A percentile compares a stretch with the other conserved stretches of the same genome.
Conservation (phyloP, 75 land plant genomes). For the Gnetum montanum region DNA sequence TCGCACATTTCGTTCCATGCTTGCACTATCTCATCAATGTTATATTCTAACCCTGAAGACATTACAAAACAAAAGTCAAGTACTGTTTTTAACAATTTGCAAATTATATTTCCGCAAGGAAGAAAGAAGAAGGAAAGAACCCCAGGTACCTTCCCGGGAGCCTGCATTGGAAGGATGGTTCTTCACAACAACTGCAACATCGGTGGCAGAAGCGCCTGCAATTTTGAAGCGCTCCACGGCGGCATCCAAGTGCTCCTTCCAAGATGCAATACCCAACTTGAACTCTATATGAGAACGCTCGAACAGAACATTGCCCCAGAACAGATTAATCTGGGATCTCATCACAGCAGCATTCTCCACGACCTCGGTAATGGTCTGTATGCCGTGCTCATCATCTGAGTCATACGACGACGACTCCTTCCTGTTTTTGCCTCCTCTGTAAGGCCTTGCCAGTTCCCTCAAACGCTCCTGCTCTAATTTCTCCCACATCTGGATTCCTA, state of each 20-base stretch:
- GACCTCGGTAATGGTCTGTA: constrained; percentile 35
- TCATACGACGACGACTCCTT: too few relatives aligned
- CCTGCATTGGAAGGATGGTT: constrained; percentile 63
- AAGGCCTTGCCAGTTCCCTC: constrained; percentile 22
- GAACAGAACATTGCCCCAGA: constrained; percentile 71
- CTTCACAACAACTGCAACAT: constrained; percentile 66
- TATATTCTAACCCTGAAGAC: constrained; percentile 44
- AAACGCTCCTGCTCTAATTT: constrained; percentile 41
- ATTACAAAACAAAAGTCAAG: background rate
- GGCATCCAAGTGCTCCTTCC: constrained; percentile 64
- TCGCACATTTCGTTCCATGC: constrained; percentile 83
- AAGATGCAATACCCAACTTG: constrained; percentile 41
- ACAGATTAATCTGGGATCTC: constrained; percentile 55
- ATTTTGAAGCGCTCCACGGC: constrained; percentile 59
- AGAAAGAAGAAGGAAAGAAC: too few relatives aligned
- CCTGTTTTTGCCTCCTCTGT: constrained; percentile 17
- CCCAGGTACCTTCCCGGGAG: constrained; percentile 57
- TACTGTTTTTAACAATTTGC: too few relatives aligned
- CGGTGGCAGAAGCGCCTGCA: constrained; percentile 66
- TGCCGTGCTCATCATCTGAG: background rate
- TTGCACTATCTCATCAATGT: constrained; percentile 64
- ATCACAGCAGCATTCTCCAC: constrained; percentile 41
- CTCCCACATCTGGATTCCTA: constrained; percentile 56
- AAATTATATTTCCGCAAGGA: too few relatives aligned
- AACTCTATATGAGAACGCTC: constrained; percentile 66